Base-by-base conservation (phyloP, 1,139 yeast species). In the Geotrichum carabidarum region DNA sequence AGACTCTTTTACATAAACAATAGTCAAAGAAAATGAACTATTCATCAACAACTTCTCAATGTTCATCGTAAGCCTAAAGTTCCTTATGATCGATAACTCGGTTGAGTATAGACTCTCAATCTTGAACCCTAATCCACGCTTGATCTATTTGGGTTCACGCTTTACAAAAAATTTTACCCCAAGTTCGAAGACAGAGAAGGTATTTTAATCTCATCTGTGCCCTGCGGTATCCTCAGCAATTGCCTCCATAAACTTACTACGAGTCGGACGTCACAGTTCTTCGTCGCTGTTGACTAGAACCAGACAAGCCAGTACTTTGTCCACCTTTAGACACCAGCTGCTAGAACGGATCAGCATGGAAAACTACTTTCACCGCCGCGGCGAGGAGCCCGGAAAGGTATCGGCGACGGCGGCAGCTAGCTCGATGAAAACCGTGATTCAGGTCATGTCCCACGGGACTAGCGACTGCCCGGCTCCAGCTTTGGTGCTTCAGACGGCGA, bases 401-500 rank as follows among this genome's bases (percentile, higher is more conserved):
- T 30, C 41, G 40, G 30, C 34, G 14, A 32, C 50, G n/a, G 31
- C 44, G 2, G 44, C 36, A 22, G 32, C 46, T 8, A 58, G 61
- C 37, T 58, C 60, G 32, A 62, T 62, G 61, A 63, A 60, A 53
- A 60, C 67, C 3, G 56, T 58, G 42, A 59, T 66, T 35, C 68
- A 65, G 53, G 63, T 63, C 1, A 67, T 81, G 5, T 70, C 81
- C 18, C 88, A 83, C 64, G 80, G 81, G 34, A 81, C 86, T 0
- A 71, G 77, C 51, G 91, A 85, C 59, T 75, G 82, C 1, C 70
- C 72, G 38, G 82, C 80, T 55, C 91, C 94, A 0, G 70, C 84
- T 18, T 62, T 86, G 12, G 69, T 82, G 68, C 67, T 86, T 11
- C 78, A 74, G 51, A 71, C 79, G 0, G 68, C 68, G 2, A 72